Conservation (phyloP, 371 early-diverging fungal species). For the Dentiscutata heterogama region DNA sequence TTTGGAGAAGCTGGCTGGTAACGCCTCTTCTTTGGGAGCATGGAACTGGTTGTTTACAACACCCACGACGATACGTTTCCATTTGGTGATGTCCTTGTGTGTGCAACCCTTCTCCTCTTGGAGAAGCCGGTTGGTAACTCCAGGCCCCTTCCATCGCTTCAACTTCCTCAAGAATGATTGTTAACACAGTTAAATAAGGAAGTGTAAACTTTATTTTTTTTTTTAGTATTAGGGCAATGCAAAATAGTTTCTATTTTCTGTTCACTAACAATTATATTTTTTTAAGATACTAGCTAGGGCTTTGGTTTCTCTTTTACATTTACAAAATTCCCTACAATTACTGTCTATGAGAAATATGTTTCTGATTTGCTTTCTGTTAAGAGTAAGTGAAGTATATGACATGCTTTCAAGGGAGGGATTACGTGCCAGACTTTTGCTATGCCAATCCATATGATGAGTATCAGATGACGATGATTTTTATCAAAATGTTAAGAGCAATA, state of each 20-base stretch:
- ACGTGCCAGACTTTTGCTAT: no score
- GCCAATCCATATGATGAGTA: no score
- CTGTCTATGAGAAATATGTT: no score
- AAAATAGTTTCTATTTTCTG: no score
- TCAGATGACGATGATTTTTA: no score
- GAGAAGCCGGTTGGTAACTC: constrained; percentile 6
- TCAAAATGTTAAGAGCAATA: constrained; percentile 13
- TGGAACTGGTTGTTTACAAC: constrained; percentile 39
- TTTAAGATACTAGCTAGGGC: no score
- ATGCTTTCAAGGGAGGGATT: no score
- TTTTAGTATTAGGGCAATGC: background rate
- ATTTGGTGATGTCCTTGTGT: constrained; percentile 27
- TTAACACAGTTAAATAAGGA: background rate
- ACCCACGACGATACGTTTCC: constrained; percentile 11
- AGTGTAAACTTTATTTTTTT: background rate
- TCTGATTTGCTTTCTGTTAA: no score
- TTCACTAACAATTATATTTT: no score
- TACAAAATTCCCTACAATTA: no score
- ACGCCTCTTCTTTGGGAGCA: constrained; percentile 17
- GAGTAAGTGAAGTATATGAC: no score
- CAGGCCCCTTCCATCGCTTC: background rate
- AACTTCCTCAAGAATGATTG: background rate
- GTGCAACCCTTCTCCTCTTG: background rate
- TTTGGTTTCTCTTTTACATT: no score
- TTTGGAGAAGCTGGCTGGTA: constrained; percentile 33